Evolutionary conservation across 2,329 filamentous ascomycete species (phyloP), one percentile per base, ranked within the genome.

Genomic region (Cercospora sesami): DNA sequence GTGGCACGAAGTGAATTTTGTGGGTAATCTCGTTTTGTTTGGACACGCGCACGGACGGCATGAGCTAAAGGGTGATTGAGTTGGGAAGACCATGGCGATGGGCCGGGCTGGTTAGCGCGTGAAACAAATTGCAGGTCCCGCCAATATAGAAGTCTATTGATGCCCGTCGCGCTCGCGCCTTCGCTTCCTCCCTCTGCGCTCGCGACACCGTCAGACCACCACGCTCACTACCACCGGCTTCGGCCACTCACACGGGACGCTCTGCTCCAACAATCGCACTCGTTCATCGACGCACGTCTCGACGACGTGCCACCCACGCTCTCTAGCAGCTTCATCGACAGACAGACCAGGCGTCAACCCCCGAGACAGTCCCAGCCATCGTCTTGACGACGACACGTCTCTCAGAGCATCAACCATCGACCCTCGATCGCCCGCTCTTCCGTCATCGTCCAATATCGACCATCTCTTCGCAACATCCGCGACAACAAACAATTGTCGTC

Each of bases 281-380:
- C 66, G 31, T 61, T 68, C 42, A 28, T 31, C 39, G 53, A 62
- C 30, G 31, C 51, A 65, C 61, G 66, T 68, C 64, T 70, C n/a
- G 68, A 68, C 63, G 68, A 70, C 68, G 60, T 48, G 42, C 21
- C 36, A 21, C 16, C 28, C 42, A 62, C 60, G 39, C 65, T 55
- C 67, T 60, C 30, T 55, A 58, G 63, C 67, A 61, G 42, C 62
- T 53, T 63, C 64, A 69, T 59, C 68, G 58, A 67, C 65, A 63
- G 67, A 55, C 31, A 60, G 63, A 63, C 67, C 67, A 60, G 67
- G 68, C 48, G 68, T 70, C 64, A 63, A 57, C 68, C 16, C 45
- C 31, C 30, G 68, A 69, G 68, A 72, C 64, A 70, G 60, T 65
- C 60, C 64, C 65, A 71, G 65, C 63, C 68, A 65, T 67, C 68